These are phyloP conservation scores for Colletotrichum lindemuthianum DNA, from an alignment of 2,329 filamentous ascomycete species.

Conservation along the genomic window DNA sequence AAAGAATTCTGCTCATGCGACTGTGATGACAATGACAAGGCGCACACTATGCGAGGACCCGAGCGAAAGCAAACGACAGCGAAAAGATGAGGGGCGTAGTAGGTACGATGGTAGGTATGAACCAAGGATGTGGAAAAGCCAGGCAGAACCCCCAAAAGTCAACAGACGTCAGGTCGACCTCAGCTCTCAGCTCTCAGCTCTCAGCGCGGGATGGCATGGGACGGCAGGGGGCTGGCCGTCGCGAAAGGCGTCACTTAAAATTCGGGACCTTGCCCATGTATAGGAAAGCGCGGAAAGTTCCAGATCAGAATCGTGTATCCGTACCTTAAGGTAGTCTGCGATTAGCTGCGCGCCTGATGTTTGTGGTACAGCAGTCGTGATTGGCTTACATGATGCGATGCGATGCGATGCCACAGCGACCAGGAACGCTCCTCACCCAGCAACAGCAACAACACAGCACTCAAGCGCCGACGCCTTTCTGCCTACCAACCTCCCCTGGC, in stretches of 20 bases:
- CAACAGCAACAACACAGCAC: slow-evolving; percentile 32
- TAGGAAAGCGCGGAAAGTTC: neutral
- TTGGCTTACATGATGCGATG: slow-evolving; percentile 22
- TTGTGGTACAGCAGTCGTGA: slow-evolving; percentile 14
- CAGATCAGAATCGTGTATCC: slow-evolving; percentile 11
- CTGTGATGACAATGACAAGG: neutral
- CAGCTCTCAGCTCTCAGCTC: slow-evolving; percentile 12
- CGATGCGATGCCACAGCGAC: slow-evolving; percentile 14
- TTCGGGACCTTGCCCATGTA: slow-evolving; percentile 12
- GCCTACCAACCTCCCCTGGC: slow-evolving; percentile 13
- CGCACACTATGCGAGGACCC: neutral
- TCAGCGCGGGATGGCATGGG: slow-evolving; percentile 21
- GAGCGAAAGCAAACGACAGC: slow-evolving; percentile 4
- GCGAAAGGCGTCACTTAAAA: slow-evolving; percentile 28
- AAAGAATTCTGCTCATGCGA: no score
- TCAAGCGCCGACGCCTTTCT: slow-evolving; percentile 19
- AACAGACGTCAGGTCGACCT: slow-evolving; percentile 3
- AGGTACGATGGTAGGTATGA: slow-evolving; percentile 1
- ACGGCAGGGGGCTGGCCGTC: slow-evolving; percentile 14
- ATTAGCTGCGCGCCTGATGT: slow-evolving; percentile 16
- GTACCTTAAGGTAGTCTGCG: no score
- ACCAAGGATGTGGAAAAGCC: neutral
- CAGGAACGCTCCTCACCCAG: slow-evolving; percentile 23
- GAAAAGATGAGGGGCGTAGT: neutral
- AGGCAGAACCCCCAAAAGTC: neutral